phyloP scores from a whole-genome alignment of 495 filamentous ascomycete species.

The Aspergillus egyptiacus region DNA sequence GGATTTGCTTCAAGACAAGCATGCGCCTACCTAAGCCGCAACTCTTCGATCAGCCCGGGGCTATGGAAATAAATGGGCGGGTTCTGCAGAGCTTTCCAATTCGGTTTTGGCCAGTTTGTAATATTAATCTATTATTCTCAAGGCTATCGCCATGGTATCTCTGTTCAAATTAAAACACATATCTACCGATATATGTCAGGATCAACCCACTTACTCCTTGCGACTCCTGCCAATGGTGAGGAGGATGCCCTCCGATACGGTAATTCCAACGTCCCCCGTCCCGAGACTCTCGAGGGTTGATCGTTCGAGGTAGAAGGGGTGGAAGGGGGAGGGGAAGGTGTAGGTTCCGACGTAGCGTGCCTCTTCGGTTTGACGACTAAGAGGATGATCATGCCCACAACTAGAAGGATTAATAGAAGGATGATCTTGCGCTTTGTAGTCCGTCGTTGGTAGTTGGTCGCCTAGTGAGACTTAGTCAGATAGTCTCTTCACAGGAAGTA shows the following conservation, averaged over 20 bases:
- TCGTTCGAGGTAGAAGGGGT: slow-evolving; percentile 12
- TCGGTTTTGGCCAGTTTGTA: not conserved
- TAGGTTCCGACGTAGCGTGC: slow-evolving; percentile 24
- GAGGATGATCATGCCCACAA: slow-evolving; percentile 81
- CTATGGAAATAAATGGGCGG: too few relatives aligned
- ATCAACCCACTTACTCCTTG: slow-evolving; percentile 35
- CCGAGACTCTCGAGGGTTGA: slow-evolving; percentile 3
- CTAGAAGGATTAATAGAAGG: slow-evolving; percentile 73
- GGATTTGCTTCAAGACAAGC: too few relatives aligned
- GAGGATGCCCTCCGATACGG: slow-evolving; percentile 12
- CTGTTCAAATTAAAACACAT: slow-evolving; percentile 10
- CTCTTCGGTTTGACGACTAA: slow-evolving; percentile 77
- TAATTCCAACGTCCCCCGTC: slow-evolving; percentile 9
- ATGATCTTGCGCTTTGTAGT: slow-evolving; percentile 88
- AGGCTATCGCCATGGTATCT: slow-evolving; percentile 16
- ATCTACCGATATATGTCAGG: slow-evolving; percentile 37
- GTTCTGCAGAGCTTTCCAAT: not conserved
- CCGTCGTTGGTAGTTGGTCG: slow-evolving; percentile 80
- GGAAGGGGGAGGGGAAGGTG: slow-evolving; percentile 19
- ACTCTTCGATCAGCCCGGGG: too few relatives aligned
- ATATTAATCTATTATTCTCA: slow-evolving; percentile 5
- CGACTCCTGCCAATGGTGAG: slow-evolving; percentile 20
- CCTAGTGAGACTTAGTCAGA: slow-evolving; percentile 32
- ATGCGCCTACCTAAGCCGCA: too few relatives aligned
- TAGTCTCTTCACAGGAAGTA: not conserved